Conservation (phyloP, 2,329 filamentous ascomycete species). For the Arachnomyces sp. region DNA sequence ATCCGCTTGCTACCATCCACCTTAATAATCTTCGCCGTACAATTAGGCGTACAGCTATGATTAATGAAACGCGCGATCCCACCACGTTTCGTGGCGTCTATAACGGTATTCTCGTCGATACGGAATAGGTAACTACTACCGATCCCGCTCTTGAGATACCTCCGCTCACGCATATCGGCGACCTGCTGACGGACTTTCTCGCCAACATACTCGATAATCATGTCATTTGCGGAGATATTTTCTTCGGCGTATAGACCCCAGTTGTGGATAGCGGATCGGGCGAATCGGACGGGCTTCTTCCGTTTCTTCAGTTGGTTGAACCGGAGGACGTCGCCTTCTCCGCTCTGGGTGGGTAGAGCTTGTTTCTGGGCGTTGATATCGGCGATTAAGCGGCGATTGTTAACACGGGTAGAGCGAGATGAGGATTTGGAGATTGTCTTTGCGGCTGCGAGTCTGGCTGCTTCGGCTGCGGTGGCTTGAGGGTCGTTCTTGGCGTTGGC, state of each 20-base stretch:
- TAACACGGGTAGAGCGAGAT: slow-evolving; percentile 87
- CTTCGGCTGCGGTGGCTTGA: slow-evolving; percentile 58
- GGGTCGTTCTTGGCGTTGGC: slow-evolving; percentile 57
- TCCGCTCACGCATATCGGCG: slow-evolving; percentile 86
- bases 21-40: slow-evolving; percentile 98
- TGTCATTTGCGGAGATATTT: slow-evolving; percentile 92
- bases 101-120: slow-evolving; percentile 94
- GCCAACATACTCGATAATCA: slow-evolving; percentile 99
- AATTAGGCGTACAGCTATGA: slow-evolving; percentile 93
- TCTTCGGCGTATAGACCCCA: slow-evolving; percentile 98
- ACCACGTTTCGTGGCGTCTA: slow-evolving; percentile 96
- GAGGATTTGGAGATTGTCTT: slow-evolving; percentile 79
- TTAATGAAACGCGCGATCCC: slow-evolving; percentile 99
- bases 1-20: slow-evolving; percentile 97
- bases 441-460: slow-evolving; percentile 64
- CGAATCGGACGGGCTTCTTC: slow-evolving; percentile 98
- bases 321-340: slow-evolving; percentile 80
- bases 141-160: slow-evolving; percentile 92
- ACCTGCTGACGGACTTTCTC: slow-evolving; percentile 96
- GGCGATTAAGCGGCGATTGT: slow-evolving; percentile 87
- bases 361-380: slow-evolving; percentile 95
- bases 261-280: slow-evolving; percentile 94
- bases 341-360: slow-evolving; percentile 56
- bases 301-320: slow-evolving; percentile 99
- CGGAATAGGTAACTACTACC: slow-evolving; percentile 96